A percentile compares a stretch with the other conserved stretches of the same genome.
Evolutionary conservation across 2,329 filamentous ascomycete species (phyloP).

Genomic region (Sarocladium oryzae): DNA sequence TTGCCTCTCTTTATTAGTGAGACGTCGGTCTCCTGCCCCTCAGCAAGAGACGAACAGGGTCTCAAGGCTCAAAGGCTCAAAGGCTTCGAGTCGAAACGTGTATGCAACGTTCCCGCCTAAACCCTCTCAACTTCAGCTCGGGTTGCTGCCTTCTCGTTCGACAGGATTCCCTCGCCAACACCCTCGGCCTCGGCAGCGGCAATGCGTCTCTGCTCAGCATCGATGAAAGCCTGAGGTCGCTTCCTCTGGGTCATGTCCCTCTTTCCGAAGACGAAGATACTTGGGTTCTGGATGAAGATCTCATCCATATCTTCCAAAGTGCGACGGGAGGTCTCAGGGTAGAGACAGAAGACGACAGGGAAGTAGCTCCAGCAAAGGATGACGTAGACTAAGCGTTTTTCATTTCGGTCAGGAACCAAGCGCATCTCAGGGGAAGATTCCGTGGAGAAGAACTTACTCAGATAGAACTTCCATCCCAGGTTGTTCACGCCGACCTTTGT

Average conservation of each 20-base stretch:
- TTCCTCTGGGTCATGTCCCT: slow-evolving; percentile 27
- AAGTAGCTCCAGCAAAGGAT: slow-evolving; percentile 28
- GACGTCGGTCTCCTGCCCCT: no score
- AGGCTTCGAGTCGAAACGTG: not conserved
- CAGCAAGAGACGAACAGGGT: not conserved
- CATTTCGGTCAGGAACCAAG: not conserved
- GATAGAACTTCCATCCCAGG: slow-evolving; percentile 35
- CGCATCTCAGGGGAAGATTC: not conserved
- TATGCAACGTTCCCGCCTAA: not conserved
- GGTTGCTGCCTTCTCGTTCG: not conserved
- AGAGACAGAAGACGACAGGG: slow-evolving; percentile 39
- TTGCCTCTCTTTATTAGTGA: no score
- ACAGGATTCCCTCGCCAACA: not conserved
- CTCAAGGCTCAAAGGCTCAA: no score
- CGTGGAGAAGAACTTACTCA: slow-evolving; percentile 23
- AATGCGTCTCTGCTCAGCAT: slow-evolving; percentile 27
- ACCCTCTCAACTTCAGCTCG: slow-evolving; percentile 1
- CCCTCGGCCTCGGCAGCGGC: slow-evolving; percentile 14
- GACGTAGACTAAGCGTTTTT: slow-evolving; percentile 19
- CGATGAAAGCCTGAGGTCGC: slow-evolving; percentile 27
- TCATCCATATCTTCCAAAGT: slow-evolving; percentile 44
- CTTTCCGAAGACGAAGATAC: slow-evolving; percentile 26
- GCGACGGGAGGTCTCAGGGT: slow-evolving; percentile 40
- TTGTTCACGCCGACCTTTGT: slow-evolving; percentile 36
- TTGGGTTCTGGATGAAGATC: slow-evolving; percentile 27